phyloP scores from a whole-genome alignment of 768 basidiomycete species.

The Leccinum disarticulatum region DNA sequence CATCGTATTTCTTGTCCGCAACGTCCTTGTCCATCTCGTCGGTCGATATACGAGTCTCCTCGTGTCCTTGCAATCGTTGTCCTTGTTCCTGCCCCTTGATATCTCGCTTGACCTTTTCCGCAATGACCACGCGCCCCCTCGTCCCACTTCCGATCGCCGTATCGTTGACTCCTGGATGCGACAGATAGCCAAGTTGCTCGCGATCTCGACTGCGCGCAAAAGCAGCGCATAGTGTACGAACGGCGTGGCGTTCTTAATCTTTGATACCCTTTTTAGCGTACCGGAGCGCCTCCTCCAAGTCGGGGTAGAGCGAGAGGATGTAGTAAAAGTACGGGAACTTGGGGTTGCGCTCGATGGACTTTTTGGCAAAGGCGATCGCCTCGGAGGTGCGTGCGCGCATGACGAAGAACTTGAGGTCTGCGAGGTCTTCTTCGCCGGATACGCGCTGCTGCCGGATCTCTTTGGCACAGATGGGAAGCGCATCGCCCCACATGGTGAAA shows the following conservation, averaged over 20 bases:
- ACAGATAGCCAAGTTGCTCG: slow-evolving; percentile 53
- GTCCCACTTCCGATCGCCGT: slow-evolving; percentile 47
- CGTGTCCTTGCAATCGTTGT: too few relatives aligned
- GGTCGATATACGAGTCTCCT: too few relatives aligned
- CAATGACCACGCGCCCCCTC: slow-evolving; percentile 37
- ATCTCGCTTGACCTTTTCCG: too few relatives aligned
- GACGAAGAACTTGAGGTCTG: slow-evolving; percentile 61
- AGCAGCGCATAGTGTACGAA: slow-evolving; percentile 58
- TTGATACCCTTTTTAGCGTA: slow-evolving; percentile 65
- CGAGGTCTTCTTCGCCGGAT: slow-evolving; percentile 46
- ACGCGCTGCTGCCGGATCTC: slow-evolving; percentile 49
- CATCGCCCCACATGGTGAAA: slow-evolving; percentile 58
- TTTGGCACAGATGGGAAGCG: slow-evolving; percentile 57
- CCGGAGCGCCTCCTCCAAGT: slow-evolving; percentile 52
- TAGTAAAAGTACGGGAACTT: slow-evolving; percentile 66
- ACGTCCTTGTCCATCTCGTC: too few relatives aligned
- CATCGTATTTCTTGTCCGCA: too few relatives aligned
- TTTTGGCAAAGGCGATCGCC: slow-evolving; percentile 47
- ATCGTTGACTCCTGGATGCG: slow-evolving; percentile 45
- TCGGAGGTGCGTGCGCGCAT: slow-evolving; percentile 48
- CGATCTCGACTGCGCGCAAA: slow-evolving; percentile 62
- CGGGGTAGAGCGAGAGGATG: slow-evolving; percentile 50
- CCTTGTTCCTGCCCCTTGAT: too few relatives aligned
- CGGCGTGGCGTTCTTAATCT: slow-evolving; percentile 50
- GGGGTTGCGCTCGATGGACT: slow-evolving; percentile 53